Base-by-base conservation (phyloP, 495 filamentous ascomycete species). In the Lentithecium fluviatile region DNA sequence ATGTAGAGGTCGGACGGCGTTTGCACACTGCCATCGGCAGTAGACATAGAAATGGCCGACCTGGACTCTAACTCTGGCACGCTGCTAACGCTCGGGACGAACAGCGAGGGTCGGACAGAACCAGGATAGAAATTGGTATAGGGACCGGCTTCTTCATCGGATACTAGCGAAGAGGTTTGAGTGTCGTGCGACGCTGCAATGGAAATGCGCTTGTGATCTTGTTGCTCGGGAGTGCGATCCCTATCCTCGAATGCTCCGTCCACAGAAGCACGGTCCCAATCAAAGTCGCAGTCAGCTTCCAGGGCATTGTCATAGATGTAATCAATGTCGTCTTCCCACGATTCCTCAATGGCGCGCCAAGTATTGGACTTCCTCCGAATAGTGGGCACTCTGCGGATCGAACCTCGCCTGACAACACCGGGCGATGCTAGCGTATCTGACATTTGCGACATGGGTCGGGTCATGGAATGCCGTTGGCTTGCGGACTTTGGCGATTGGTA, bases 281-380 rank as follows among this genome's bases (percentile, higher is more conserved):
- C 88, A 62, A 91, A 96, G 64, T 97, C 84, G 69, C 88, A 96
- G 65, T 91, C 84, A 1, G 91, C 90, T 72, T 97, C 93, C 7
- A 88, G 90, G 46, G 86, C 90, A 71, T 94, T 84, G 62, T 96
- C 89, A 68, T 97, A 97, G 71, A 87, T 94, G 71, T 88, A 97
- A 70, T 96, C 92, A 65, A 97, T 93, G 65, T 92, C 91, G 43
- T 91, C 89, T 67, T 97, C 93, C 93, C 93, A 97, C 20, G 80
- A 86, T 45, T 85, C 81, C 37, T 85, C 82, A 24, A 81, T 69
- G 3, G 68, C 70, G 32, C 70, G 71, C 70, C 49, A 69, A 6
- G 55, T 60, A 48, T 57, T 57, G 2, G 65, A 68, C 24, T 64
- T 59, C 19, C 59, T 60, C 36, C 60, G 55, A 1, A 49, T 43